Conservation (phyloP, 345 rosid species). For the Combretum micranthum region DNA sequence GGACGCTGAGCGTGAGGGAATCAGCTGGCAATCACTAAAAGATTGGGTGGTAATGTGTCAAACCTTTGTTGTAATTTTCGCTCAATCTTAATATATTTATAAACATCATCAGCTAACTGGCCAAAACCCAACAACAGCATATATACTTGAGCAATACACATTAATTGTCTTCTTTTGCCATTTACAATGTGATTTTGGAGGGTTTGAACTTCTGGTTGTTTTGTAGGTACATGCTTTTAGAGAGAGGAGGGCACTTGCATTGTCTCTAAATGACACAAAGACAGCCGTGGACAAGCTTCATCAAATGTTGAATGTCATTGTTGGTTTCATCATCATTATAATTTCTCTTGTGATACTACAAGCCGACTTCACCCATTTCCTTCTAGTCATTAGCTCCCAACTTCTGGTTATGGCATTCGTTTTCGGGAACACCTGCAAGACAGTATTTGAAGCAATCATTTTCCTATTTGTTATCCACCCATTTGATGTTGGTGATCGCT, state of each 20-base stretch:
- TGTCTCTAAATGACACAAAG: conserved; percentile 44
- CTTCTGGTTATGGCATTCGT: conserved; percentile 34
- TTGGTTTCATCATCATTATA: conserved; percentile 22
- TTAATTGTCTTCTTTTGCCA: too few species aligned
- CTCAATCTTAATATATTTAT: too few species aligned
- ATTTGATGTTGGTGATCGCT: conserved; percentile 43
- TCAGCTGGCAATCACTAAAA: conserved; percentile 31
- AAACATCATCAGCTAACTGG: too few species aligned
- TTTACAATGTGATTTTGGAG: too few species aligned
- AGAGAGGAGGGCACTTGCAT: conserved; percentile 37
- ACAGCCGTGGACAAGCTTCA: conserved; percentile 45
- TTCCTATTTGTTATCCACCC: conserved; percentile 45
- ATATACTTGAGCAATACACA: too few species aligned
- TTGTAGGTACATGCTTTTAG: conserved; percentile 29
- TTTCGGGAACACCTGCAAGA: conserved; percentile 45
- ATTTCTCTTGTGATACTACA: conserved; percentile 40
- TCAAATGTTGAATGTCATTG: conserved; percentile 26
- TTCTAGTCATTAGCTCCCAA: conserved; percentile 41
- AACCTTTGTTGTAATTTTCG: background rate
- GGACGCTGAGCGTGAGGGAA: conserved; percentile 17
- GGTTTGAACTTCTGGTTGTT: too few species aligned
- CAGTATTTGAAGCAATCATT: conserved; percentile 44
- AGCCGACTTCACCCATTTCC: conserved; percentile 29
- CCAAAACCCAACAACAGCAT: too few species aligned
- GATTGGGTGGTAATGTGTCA: conserved; percentile 30